Conservation (phyloP, 2,329 filamentous ascomycete species). For the Verticillium albo-atrum region DNA sequence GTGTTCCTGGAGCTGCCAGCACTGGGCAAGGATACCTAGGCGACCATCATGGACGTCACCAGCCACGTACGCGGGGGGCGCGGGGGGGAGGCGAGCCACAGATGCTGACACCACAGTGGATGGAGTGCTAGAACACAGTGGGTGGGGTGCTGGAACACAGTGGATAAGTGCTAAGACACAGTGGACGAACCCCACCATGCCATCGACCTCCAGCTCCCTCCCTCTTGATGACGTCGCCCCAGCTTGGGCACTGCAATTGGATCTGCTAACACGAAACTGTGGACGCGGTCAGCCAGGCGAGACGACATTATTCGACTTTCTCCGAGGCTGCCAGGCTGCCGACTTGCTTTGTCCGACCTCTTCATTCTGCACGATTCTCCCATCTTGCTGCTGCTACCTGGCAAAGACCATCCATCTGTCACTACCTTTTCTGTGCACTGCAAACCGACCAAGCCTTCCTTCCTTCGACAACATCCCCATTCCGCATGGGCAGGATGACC, state of each 20-base stretch:
- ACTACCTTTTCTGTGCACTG: background rate
- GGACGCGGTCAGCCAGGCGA: background rate
- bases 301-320: background rate
- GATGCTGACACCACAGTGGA: background rate
- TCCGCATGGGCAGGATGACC: constrained; percentile 43
- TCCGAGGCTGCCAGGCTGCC: background rate
- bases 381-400: background rate
- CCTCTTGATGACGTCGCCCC: background rate
- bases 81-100: too few relatives aligned
- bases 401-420: background rate
- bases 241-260: background rate
- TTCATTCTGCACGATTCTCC: background rate
- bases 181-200: background rate
- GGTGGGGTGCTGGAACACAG: too few relatives aligned
- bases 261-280: background rate
- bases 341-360: background rate
- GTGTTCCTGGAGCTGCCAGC: background rate
- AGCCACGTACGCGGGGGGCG: background rate
- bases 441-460: background rate
- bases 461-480: background rate
- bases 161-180: background rate
- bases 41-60: background rate
- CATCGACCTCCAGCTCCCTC: background rate
- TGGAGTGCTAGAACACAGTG: too few relatives aligned
- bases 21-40: background rate